Evolutionary conservation across 176 grass and related monocot genomes (phyloP).

Genomic region (Oryza officinalis): DNA sequence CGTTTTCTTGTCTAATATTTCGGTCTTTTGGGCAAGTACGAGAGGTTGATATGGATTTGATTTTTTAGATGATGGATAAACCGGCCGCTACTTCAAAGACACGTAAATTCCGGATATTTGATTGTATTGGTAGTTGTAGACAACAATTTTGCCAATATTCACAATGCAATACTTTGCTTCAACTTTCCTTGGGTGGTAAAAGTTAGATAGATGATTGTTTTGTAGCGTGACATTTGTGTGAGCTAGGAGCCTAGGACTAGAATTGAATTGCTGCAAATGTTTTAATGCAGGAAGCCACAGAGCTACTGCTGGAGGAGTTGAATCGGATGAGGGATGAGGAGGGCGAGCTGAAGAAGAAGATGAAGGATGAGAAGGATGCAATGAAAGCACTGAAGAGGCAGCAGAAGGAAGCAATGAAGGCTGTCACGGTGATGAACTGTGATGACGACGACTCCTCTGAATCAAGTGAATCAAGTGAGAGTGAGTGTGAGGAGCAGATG

Average conservation of each 20-base stretch:
- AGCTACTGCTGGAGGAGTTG: constrained; percentile 59
- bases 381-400: constrained; percentile 49
- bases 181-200: neutral
- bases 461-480: constrained; percentile 61
- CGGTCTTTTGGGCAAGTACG: too few species aligned
- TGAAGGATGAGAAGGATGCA: constrained; percentile 45
- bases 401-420: constrained; percentile 32
- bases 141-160: neutral
- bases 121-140: neutral
- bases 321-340: constrained; percentile 58
- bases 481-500: constrained; percentile 22
- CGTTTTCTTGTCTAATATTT: neutral
- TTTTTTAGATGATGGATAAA: too few species aligned
- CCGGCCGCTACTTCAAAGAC: too few species aligned
- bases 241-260: neutral
- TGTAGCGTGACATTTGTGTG: neutral
- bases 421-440: neutral
- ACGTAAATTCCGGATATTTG: too few species aligned
- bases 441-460: constrained; percentile 36
- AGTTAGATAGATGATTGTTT: neutral
- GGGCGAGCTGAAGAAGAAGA: constrained; percentile 39
- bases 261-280: neutral
- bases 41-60: neutral
- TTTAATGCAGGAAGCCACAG: constrained; percentile 50
- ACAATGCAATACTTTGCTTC: neutral